phyloP scores from a whole-genome alignment of 1,284 basidiomycete species.

The Moniliophthora roreri region DNA sequence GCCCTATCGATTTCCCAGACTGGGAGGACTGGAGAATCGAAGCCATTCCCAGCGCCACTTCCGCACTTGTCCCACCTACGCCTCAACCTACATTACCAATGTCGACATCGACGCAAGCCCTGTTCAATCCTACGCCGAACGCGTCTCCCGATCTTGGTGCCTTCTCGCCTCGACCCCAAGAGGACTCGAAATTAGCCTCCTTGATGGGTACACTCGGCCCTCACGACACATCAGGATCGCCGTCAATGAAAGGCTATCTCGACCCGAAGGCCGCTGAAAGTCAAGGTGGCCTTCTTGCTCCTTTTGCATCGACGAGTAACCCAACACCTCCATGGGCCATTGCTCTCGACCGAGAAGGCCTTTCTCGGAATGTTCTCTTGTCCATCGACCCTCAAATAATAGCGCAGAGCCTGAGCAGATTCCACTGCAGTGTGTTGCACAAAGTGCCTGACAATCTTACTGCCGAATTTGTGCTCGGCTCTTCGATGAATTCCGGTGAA shows the following conservation, averaged over 20 bases:
- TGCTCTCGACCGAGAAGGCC: conserved; percentile 57
- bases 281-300: conserved; percentile 1
- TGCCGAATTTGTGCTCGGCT: conserved; percentile 42
- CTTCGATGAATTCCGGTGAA: conserved; percentile 19
- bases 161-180: conserved; percentile 62
- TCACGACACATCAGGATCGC: conserved; percentile 20
- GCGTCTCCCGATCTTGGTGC: conserved; percentile 49
- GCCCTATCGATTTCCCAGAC: conserved; percentile 45
- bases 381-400: conserved; percentile 56
- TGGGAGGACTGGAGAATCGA: conserved; percentile 63
- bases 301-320: conserved; percentile 14
- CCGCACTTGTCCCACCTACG: conserved; percentile 18
- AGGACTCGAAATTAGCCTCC: conserved; percentile 36
- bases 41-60: conserved; percentile 41
- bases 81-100: conserved; percentile 34
- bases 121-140: conserved; percentile 49
- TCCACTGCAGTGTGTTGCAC: conserved; percentile 54
- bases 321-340: conserved; percentile 37
- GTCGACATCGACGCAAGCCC: conserved; percentile 51
- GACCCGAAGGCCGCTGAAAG: conserved; percentile 15
- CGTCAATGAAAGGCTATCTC: conserved; percentile 25
- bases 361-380: conserved; percentile 67
- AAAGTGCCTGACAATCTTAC: conserved; percentile 49
- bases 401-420: conserved; percentile 57
- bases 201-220: conserved; percentile 44